Conservation (phyloP, 2,329 filamentous ascomycete genomes). For the Bretziella fagacearum region DNA sequence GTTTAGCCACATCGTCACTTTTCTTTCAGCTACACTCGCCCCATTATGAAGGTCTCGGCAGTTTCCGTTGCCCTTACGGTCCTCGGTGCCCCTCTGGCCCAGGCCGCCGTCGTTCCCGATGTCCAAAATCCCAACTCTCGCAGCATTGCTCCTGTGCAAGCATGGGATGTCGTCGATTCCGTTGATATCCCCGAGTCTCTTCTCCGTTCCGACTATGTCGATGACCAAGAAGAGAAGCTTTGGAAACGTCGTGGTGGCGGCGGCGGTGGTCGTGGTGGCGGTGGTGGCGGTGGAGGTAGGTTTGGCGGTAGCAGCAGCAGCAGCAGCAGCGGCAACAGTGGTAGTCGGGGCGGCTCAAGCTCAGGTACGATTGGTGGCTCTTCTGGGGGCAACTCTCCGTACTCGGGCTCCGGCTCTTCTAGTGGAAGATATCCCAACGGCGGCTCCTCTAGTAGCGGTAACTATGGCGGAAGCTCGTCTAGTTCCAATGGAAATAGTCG, state of each 20-base stretch:
- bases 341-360: slow-evolving; percentile 6
- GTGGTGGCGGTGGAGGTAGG: slow-evolving; percentile 20
- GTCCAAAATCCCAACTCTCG: too few relatives aligned
- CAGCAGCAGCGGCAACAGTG: slow-evolving; percentile 15
- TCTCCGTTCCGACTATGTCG: background rate
- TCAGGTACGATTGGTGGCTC: background rate
- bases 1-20: too few relatives aligned
- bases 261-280: slow-evolving; percentile 29
- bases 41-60: slow-evolving; percentile 3
- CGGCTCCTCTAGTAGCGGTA: too few relatives aligned
- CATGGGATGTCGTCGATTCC: too few relatives aligned
- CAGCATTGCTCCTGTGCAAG: too few relatives aligned
- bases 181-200: too few relatives aligned
- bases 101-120: slow-evolving; percentile 16
- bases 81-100: slow-evolving; percentile 17
- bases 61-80: background rate
- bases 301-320: slow-evolving; percentile 19
- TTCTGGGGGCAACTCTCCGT: too few relatives aligned
- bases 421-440: too few relatives aligned
- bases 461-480: too few relatives aligned
- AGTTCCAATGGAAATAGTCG: too few relatives aligned
- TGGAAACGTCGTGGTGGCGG: slow-evolving; percentile 36
- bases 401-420: too few relatives aligned
- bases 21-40: background rate
- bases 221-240: background rate